Evolutionary conservation across 805 yeast species (phyloP).

Genomic region (Pichia eremophila): DNA sequence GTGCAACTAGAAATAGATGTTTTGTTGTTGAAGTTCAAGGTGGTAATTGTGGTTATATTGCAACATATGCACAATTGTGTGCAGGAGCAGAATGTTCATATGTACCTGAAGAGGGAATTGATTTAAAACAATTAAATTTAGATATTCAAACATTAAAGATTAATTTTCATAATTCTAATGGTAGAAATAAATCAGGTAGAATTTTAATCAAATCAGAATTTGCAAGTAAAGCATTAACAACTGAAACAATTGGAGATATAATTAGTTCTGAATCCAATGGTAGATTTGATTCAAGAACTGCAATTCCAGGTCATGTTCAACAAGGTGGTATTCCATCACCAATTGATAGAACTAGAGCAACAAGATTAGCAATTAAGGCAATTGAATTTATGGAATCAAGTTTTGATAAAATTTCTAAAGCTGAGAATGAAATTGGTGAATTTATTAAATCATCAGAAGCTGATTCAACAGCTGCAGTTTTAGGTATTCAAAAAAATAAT

Average conservation of each 20-base stretch:
- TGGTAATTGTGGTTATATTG: constrained; percentile 74
- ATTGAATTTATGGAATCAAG: constrained; percentile 55
- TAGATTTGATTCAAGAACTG: constrained; percentile 67
- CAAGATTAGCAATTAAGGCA: constrained; percentile 61
- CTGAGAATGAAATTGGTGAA: constrained; percentile 24
- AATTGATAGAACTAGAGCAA: constrained; percentile 68
- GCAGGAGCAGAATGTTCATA: constrained; percentile 69
- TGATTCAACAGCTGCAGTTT: constrained; percentile 59
- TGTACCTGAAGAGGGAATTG: constrained; percentile 65
- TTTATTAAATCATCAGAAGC: constrained; percentile 20
- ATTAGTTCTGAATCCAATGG: constrained; percentile 54
- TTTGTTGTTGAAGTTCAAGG: constrained; percentile 82
- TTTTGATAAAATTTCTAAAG: constrained; percentile 10
- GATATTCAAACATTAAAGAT: constrained; percentile 56
- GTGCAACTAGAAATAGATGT: constrained; percentile 68
- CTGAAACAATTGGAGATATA: constrained; percentile 64
- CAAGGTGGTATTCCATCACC: constrained; percentile 76
- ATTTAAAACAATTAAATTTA: constrained; percentile 48
- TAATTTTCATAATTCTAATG: constrained; percentile 51
- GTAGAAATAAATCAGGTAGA: constrained; percentile 61
- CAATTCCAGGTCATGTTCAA: constrained; percentile 81
- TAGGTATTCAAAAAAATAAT: constrained; percentile 76
- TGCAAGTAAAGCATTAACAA: constrained; percentile 57
- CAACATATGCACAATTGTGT: constrained; percentile 57
- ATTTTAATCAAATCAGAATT: constrained; percentile 57